A percentile compares a stretch with the other conserved stretches of the same genome.
Conservation (phyloP, 192 early-diverging fungal genomes). For the Coemansia sp. region DNA sequence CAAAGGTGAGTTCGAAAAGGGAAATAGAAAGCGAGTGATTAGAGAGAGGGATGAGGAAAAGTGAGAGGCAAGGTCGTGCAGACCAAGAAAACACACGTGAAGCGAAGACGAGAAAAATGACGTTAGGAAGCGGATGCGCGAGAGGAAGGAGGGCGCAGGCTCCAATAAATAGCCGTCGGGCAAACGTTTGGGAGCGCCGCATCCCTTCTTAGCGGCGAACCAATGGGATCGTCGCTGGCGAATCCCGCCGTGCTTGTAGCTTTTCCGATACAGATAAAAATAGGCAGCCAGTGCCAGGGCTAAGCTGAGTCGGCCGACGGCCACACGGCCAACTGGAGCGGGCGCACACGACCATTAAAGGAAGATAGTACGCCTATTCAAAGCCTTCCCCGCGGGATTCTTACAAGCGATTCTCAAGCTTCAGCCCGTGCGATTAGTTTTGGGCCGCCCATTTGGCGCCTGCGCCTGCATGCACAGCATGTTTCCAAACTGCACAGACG, state of each 20-base stretch:
- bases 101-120: slow-evolving; percentile 7
- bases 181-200: slow-evolving; percentile 5
- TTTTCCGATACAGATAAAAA: not conserved
- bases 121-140: slow-evolving; percentile 1
- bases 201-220: slow-evolving; percentile 4
- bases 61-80: not conserved
- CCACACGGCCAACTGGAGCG: not conserved
- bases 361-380: not conserved
- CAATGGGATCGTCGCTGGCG: slow-evolving; percentile 11
- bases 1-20: not conserved
- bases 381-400: not conserved
- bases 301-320: not conserved
- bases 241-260: not conserved
- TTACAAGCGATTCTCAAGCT: not conserved
- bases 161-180: slow-evolving; percentile 6
- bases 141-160: not conserved
- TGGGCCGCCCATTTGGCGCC: not conserved
- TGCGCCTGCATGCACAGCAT: not conserved
- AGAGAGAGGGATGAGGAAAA: slow-evolving; percentile 1
- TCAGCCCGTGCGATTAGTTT: not conserved
- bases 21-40: not conserved
- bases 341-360: not conserved
- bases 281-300: too few species aligned
- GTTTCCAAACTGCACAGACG: not conserved
- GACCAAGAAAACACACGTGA: slow-evolving; percentile 33